phyloP scores from a whole-genome alignment of 2,329 filamentous ascomycete genomes.

The Penicillium brasilianum region DNA sequence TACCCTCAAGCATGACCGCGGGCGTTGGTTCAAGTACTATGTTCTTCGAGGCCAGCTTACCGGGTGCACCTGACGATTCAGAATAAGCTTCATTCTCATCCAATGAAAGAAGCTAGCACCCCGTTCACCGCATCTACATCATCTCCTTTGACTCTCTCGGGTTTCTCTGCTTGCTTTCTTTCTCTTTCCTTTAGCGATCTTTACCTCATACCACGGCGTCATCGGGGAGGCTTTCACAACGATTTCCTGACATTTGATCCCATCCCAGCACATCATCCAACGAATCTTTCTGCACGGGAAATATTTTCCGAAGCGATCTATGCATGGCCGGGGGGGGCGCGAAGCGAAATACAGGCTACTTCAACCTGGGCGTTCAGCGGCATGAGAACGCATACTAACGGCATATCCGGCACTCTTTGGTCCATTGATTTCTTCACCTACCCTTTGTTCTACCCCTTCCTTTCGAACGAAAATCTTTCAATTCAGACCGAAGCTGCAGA shows the following conservation, averaged over 20 bases:
- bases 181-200: slow-evolving; percentile 22
- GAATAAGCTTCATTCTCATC: slow-evolving; percentile 10
- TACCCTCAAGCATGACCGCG: not conserved
- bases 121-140: not conserved
- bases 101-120: not conserved
- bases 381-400: slow-evolving; percentile 10
- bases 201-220: slow-evolving; percentile 22
- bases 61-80: slow-evolving; percentile 22
- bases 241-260: not conserved
- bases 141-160: slow-evolving; percentile 4
- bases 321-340: slow-evolving; percentile 12
- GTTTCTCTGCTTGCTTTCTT: not conserved
- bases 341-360: slow-evolving; percentile 15
- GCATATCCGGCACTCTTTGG: slow-evolving; percentile 3
- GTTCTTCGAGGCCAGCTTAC: slow-evolving; percentile 16
- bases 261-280: slow-evolving; percentile 2
- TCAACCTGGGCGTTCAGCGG: slow-evolving; percentile 19
- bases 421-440: not conserved
- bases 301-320: slow-evolving; percentile 19
- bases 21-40: slow-evolving; percentile 11
- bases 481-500: slow-evolving; percentile 20
- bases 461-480: slow-evolving; percentile 15
- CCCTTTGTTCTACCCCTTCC: slow-evolving; percentile 9
- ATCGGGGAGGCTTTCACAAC: slow-evolving; percentile 4
- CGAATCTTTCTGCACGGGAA: slow-evolving; percentile 14